Evolutionary conservation across 768 basidiomycete genomes (phyloP).

Genomic region (Termitomyces heimii): DNA sequence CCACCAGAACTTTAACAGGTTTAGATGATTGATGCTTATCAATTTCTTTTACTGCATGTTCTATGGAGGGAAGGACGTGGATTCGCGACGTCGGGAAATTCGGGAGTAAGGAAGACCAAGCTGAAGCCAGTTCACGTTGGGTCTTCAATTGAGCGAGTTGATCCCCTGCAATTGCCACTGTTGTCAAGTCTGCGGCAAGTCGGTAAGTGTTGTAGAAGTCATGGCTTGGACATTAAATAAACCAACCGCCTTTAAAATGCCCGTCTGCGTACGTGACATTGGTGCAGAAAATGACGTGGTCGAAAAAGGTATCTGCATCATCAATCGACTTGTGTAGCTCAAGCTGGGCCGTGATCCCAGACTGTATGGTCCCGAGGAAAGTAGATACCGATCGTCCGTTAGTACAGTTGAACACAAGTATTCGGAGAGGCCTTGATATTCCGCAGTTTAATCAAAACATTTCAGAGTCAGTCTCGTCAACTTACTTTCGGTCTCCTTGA

Average conservation of each 20-base stretch:
- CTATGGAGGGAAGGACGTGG: constrained; percentile 81
- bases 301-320: constrained; percentile 50
- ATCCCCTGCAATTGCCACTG: constrained; percentile 53
- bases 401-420: constrained; percentile 94
- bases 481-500: constrained; percentile 15
- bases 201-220: neutral
- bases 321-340: constrained; percentile 30
- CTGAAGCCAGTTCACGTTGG: constrained; percentile 69
- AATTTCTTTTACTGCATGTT: constrained; percentile 77
- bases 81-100: constrained; percentile 54
- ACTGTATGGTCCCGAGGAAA: constrained; percentile 60
- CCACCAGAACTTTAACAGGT: constrained; percentile 63
- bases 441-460: neutral
- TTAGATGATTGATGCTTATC: constrained; percentile 30
- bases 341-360: constrained; percentile 44
- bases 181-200: constrained; percentile 61
- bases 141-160: constrained; percentile 64
- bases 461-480: constrained; percentile 1
- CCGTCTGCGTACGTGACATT: constrained; percentile 94
- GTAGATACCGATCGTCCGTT: constrained; percentile 74
- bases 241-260: constrained; percentile 80
- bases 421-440: constrained; percentile 31
- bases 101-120: constrained; percentile 66
- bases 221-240: neutral
- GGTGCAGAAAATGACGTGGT: constrained; percentile 89